A percentile compares a stretch with the other conserved stretches of the same genome.
These are phyloP conservation scores for Podila minutissima DNA, from an alignment of 192 early-diverging fungal species.

Conservation along the genomic window DNA sequence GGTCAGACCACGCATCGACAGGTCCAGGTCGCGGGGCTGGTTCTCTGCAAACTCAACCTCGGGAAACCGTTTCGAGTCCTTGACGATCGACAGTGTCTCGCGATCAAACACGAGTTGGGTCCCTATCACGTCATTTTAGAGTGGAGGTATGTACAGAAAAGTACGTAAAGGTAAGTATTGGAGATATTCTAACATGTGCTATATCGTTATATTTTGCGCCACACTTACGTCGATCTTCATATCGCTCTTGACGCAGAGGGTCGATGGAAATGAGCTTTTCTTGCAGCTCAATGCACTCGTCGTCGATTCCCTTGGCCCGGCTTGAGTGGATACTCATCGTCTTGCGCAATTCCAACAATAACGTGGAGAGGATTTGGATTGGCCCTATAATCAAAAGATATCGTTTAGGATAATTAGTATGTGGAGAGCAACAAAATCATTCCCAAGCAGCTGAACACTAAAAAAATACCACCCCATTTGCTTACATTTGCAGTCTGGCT, in stretches of 20 bases:
- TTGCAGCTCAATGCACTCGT: constrained; percentile 56
- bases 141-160: background rate
- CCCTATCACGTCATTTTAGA: constrained; percentile 9
- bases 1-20: constrained; percentile 47
- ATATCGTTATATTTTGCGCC: too few relatives aligned
- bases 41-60: constrained; percentile 29
- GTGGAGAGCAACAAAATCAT: too few relatives aligned
- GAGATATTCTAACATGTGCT: background rate
- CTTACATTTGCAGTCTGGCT: constrained; percentile 88
- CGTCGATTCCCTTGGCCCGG: constrained; percentile 36
- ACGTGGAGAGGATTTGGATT: constrained; percentile 33
- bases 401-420: too few relatives aligned
- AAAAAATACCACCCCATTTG: background rate
- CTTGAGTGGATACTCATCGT: constrained; percentile 17
- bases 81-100: constrained; percentile 28
- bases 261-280: constrained; percentile 66
- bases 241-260: constrained; percentile 59
- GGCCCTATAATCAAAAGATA: constrained; percentile 13
- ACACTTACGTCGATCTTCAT: constrained; percentile 65
- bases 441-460: too few relatives aligned
- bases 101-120: constrained; percentile 49
- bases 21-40: constrained; percentile 18
- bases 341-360: constrained; percentile 30
- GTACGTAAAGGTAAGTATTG: background rate
- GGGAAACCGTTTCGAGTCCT: constrained; percentile 30